Conservation (phyloP, 176 grass and related monocot species). For the Avena eriantha region DNA sequence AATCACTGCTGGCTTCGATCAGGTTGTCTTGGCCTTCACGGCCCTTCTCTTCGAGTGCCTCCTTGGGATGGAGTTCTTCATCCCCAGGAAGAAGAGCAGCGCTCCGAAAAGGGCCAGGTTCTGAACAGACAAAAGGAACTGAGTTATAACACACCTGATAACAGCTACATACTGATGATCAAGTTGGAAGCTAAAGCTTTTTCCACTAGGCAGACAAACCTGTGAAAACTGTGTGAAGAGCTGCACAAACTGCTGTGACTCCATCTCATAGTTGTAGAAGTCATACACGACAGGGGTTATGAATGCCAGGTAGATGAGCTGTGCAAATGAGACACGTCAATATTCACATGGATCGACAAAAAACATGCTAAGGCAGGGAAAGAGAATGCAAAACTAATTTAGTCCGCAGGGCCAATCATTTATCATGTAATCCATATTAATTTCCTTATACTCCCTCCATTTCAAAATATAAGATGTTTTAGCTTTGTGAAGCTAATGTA, state of each 20-base stretch:
- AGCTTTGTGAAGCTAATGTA: no score
- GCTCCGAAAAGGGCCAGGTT: conserved; percentile 86
- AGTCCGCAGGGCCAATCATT: no score
- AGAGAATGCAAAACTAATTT: neutral
- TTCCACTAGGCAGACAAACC: conserved; percentile 35
- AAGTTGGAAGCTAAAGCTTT: neutral
- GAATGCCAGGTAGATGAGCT: conserved; percentile 65
- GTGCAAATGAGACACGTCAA: conserved; percentile 41
- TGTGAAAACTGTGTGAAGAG: conserved; percentile 63
- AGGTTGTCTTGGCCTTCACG: conserved; percentile 73
- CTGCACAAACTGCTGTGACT: conserved; percentile 48
- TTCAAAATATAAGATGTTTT: no score
- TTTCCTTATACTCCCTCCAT: no score
- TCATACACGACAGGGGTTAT: conserved; percentile 65
- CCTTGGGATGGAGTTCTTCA: conserved; percentile 89
- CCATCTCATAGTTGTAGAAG: conserved; percentile 79
- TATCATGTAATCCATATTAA: no score
- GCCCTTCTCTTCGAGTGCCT: conserved; percentile 70
- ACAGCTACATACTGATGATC: neutral
- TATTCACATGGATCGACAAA: neutral
- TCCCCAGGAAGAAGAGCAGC: conserved; percentile 84
- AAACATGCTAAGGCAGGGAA: neutral
- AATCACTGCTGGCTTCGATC: conserved; percentile 27
- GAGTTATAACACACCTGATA: neutral
- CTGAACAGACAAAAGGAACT: conserved; percentile 43